These are phyloP conservation scores for carrot (Daucus carota) DNA, from an alignment of 129 eudicot species.

Conservation along the genomic window DNA sequence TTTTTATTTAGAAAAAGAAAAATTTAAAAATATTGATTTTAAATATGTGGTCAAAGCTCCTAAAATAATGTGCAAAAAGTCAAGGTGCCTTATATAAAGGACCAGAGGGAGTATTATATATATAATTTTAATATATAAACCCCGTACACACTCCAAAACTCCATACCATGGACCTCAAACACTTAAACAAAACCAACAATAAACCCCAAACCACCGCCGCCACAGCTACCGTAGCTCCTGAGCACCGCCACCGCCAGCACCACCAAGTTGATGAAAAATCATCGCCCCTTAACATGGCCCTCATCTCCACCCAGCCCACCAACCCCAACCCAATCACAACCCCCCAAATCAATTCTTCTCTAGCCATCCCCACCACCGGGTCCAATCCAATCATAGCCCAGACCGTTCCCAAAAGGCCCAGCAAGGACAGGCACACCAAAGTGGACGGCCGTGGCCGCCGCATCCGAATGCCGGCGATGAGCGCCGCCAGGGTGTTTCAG, in stretches of 20 bases:
- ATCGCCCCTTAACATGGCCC: slow-evolving; percentile 33
- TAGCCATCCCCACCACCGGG: slow-evolving; percentile 54
- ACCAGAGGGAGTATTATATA: too few relatives aligned
- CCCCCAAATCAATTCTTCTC: slow-evolving; percentile 47
- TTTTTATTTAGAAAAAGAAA: too few relatives aligned
- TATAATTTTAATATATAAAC: too few relatives aligned
- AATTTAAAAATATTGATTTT: too few relatives aligned
- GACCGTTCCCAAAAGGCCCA: slow-evolving; percentile 33
- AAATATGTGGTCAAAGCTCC: too few relatives aligned
- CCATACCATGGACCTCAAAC: slow-evolving; percentile 49
- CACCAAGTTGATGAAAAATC: slow-evolving; percentile 34
- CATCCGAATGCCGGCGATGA: slow-evolving; percentile 79
- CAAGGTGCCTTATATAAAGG: too few relatives aligned
- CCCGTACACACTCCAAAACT: background rate
- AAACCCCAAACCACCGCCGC: slow-evolving; percentile 19
- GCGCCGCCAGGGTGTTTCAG: slow-evolving; percentile 78
- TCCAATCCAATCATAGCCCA: slow-evolving; percentile 33
- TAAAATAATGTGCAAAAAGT: too few relatives aligned
- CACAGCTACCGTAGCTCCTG: slow-evolving; percentile 16
- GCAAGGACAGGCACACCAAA: slow-evolving; percentile 68
- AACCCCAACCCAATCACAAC: background rate
- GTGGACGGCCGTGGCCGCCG: slow-evolving; percentile 87
- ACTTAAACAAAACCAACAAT: slow-evolving; percentile 33
- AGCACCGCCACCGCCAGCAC: slow-evolving; percentile 15
- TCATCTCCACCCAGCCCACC: slow-evolving; percentile 35